Evolutionary conservation across 2,329 filamentous ascomycete species (phyloP), one percentile per base, ranked within the genome.

Genomic region (Leptosphaerulina australis): DNA sequence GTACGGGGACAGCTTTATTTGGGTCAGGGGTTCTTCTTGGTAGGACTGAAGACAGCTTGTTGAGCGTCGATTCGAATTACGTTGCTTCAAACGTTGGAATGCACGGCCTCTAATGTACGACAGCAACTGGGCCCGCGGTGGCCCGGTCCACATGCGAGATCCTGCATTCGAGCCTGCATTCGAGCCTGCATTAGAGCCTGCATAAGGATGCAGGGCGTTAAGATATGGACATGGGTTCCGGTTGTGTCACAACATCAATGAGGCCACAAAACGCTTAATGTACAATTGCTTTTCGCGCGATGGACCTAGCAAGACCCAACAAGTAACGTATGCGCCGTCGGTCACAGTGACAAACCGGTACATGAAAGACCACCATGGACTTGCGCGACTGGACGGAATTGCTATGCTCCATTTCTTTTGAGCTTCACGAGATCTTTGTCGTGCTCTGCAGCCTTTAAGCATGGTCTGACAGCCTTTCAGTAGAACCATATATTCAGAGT

Each of bases 71-170:
- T 12, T 33, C 15, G 4, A 10, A 2, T 29, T n/a, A 11, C 14
- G 10, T 9, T 12, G 5, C 18, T 15, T 15, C 20, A 34, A n/a
- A 20, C 22, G 29, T 24, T 11, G 12, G n/a, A 15, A 2, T 20
- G 28, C 24, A 14, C n/a, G 14, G 14, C 18, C 25, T 15, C 31
- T 24, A 14, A 28, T 3, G 22, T 11, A 5, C 17, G 20, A 26
- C 35, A 33, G 29, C 34, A 24, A 50, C 18, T 14, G 47, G 47
- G 47, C 18, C 47, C 35, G 36, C 40, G 47, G 47, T 35, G 18
- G 22, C 40, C 40, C 12, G 12, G 40, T 12, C 22, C 14, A 17
- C 31, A 15, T 35, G 39, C 24, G 30, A 18, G 29, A 44, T 18
- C 6, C 38, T 24, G 47, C 40, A 36, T 34, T n/a, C n/a, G 24